Conservation (phyloP, 2,329 filamentous ascomycete genomes). For the Diaporthe vexans region DNA sequence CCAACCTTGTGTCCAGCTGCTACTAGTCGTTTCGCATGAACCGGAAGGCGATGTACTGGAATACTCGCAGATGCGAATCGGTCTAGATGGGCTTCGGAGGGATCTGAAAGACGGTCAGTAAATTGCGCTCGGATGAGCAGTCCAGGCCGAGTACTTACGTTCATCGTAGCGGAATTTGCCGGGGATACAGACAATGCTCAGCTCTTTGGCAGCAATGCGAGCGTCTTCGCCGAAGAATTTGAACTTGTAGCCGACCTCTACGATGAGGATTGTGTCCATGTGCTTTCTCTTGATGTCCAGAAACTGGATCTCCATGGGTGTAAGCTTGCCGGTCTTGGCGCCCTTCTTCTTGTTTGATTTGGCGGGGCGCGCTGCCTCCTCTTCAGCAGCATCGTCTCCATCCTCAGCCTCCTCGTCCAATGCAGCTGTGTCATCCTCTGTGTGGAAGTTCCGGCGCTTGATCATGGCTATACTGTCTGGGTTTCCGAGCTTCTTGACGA, state of each 20-base stretch:
- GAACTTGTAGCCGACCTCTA: slow-evolving; percentile 99
- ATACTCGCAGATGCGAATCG: slow-evolving; percentile 97
- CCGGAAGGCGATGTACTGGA: slow-evolving; percentile 89
- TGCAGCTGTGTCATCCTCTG: slow-evolving; percentile 66
- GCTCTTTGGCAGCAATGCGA: slow-evolving; percentile 85
- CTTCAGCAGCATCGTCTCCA: slow-evolving; percentile 67
- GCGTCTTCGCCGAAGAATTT: slow-evolving; percentile 98
- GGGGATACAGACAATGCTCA: slow-evolving; percentile 96
- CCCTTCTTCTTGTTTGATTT: slow-evolving; percentile 75
- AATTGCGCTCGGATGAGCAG: not conserved
- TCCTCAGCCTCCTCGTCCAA: slow-evolving; percentile 66
- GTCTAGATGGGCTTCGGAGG: slow-evolving; percentile 91
- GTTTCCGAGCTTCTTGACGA: slow-evolving; percentile 90
- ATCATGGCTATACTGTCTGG: slow-evolving; percentile 83
- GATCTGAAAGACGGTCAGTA: slow-evolving; percentile 62
- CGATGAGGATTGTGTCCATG: slow-evolving; percentile 88
- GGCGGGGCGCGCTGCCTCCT: slow-evolving; percentile 61
- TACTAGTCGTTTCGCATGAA: slow-evolving; percentile 94
- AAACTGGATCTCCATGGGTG: slow-evolving; percentile 93
- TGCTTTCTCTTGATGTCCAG: slow-evolving; percentile 94
- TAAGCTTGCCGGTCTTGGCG: slow-evolving; percentile 81
- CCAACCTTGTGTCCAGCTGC: slow-evolving; percentile 96
- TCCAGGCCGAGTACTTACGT: slow-evolving; percentile 61
- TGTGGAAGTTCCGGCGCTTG: slow-evolving; percentile 69
- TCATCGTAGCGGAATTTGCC: slow-evolving; percentile 96